Conservation (phyloP, 2,329 filamentous ascomycete species). For the Nemania bipapillata region DNA sequence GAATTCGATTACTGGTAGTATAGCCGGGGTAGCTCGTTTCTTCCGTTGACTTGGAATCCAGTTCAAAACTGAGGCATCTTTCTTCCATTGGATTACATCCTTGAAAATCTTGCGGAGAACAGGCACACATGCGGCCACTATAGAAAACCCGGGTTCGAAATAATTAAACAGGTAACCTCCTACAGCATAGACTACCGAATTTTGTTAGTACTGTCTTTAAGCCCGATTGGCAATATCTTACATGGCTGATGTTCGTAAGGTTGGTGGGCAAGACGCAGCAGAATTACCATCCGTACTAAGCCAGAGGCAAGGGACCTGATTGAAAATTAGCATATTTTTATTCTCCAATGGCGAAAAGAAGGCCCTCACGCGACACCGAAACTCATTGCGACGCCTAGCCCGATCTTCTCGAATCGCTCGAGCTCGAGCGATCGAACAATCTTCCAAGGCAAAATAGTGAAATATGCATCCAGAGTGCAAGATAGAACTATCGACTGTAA, state of each 20-base stretch:
- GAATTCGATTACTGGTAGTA: slow-evolving; percentile 28
- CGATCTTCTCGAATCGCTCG: slow-evolving; percentile 38
- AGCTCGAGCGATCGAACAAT: slow-evolving; percentile 38
- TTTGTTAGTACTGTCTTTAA: slow-evolving; percentile 17
- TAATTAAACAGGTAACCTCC: slow-evolving; percentile 39
- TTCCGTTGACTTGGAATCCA: slow-evolving; percentile 6
- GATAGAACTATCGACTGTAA: slow-evolving; percentile 36
- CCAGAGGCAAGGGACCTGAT: slow-evolving; percentile 32
- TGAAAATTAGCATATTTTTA: slow-evolving; percentile 7
- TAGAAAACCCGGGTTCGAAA: slow-evolving; percentile 34
- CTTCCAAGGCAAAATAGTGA: slow-evolving; percentile 39
- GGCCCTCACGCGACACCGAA: slow-evolving; percentile 38
- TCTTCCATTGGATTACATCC: slow-evolving; percentile 34
- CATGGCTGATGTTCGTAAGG: slow-evolving; percentile 23
- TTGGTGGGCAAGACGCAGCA: slow-evolving; percentile 16
- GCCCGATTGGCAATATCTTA: slow-evolving; percentile 8
- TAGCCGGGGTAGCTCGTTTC: background rate
- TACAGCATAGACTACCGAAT: slow-evolving; percentile 31
- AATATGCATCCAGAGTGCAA: slow-evolving; percentile 37
- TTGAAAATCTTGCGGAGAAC: slow-evolving; percentile 37
- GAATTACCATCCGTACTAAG: slow-evolving; percentile 26
- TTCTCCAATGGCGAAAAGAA: background rate
- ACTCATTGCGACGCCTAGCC: slow-evolving; percentile 40
- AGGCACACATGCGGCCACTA: slow-evolving; percentile 39
- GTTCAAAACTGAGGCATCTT: background rate